Evolutionary conservation across 371 early-diverging fungal genomes (phyloP).

Genomic region (Apophysomyces variabilis): DNA sequence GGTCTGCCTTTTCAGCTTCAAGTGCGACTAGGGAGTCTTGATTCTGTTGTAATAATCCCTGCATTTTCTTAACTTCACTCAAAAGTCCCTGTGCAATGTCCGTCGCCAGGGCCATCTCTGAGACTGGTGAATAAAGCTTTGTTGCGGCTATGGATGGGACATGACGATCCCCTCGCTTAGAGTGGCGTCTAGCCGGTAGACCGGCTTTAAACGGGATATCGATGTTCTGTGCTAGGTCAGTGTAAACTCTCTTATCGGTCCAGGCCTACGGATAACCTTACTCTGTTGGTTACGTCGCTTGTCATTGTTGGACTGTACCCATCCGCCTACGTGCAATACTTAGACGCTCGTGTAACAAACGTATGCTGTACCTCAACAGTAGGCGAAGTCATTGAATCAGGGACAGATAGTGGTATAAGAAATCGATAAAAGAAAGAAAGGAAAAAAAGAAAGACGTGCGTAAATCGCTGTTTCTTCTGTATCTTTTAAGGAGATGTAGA

Average conservation of each 20-base stretch:
- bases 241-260: slow-evolving; percentile 6
- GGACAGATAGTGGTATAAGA: neutral
- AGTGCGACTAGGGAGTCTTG: slow-evolving; percentile 56
- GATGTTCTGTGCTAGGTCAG: slow-evolving; percentile 5
- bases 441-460: neutral
- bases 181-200: slow-evolving; percentile 1
- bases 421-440: neutral
- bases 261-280: neutral
- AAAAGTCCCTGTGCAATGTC: slow-evolving; percentile 51
- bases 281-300: neutral
- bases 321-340: slow-evolving; percentile 10
- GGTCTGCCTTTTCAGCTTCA: slow-evolving; percentile 59
- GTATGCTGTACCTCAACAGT: slow-evolving; percentile 8
- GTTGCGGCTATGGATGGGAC: neutral
- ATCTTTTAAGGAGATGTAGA: neutral
- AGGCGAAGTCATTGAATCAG: slow-evolving; percentile 7
- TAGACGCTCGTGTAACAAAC: slow-evolving; percentile 11
- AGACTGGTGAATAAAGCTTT: slow-evolving; percentile 2
- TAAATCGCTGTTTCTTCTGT: neutral
- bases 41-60: slow-evolving; percentile 48
- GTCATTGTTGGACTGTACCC: neutral
- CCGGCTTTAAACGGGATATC: neutral
- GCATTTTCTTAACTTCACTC: slow-evolving; percentile 44
- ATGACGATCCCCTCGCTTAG: neutral
- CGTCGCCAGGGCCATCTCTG: slow-evolving; percentile 31